Evolutionary conservation across 1,139 yeast genomes (phyloP).

Genomic region (Yamadazyma dushanensis): DNA sequence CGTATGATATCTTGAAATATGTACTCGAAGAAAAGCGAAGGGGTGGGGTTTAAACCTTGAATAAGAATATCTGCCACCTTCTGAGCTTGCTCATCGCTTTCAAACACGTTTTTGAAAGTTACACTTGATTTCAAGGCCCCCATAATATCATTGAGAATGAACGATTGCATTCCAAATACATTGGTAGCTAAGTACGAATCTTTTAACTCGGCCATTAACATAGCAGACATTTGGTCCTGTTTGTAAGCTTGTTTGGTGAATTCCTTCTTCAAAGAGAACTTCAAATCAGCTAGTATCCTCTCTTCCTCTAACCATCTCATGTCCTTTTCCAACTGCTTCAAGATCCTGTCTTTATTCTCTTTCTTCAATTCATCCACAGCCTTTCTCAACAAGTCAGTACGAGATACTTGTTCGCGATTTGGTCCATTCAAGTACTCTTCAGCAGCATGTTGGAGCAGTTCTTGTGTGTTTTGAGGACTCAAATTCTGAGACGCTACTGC

Average conservation of each 20-base stretch:
- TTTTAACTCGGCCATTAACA: slow-evolving; percentile 23
- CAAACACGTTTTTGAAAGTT: not conserved
- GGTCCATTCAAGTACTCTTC: slow-evolving; percentile 6
- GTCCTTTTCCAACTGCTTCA: slow-evolving; percentile 15
- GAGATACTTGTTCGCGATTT: not conserved
- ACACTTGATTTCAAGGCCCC: slow-evolving; percentile 11
- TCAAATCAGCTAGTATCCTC: slow-evolving; percentile 10
- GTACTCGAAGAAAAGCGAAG: slow-evolving; percentile 12
- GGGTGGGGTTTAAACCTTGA: not conserved
- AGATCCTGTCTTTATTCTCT: slow-evolving; percentile 11
- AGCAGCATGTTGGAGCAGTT: slow-evolving; percentile 4
- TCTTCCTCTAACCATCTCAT: slow-evolving; percentile 14
- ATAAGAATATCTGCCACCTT: not conserved
- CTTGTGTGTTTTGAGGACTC: too few species aligned
- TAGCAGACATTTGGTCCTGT: slow-evolving; percentile 20
- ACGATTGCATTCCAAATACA: slow-evolving; percentile 18
- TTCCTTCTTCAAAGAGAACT: slow-evolving; percentile 17
- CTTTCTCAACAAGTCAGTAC: slow-evolving; percentile 6
- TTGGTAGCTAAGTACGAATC: slow-evolving; percentile 21
- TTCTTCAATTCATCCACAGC: slow-evolving; percentile 12
- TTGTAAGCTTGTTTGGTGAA: slow-evolving; percentile 23
- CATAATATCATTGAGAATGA: slow-evolving; percentile 21
- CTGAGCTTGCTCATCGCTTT: not conserved
- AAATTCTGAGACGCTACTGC: slow-evolving; percentile 4
- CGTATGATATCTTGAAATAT: slow-evolving; percentile 20